Evolutionary conservation across 768 basidiomycete genomes (phyloP).

Genomic region (Coprinopsis sp.): DNA sequence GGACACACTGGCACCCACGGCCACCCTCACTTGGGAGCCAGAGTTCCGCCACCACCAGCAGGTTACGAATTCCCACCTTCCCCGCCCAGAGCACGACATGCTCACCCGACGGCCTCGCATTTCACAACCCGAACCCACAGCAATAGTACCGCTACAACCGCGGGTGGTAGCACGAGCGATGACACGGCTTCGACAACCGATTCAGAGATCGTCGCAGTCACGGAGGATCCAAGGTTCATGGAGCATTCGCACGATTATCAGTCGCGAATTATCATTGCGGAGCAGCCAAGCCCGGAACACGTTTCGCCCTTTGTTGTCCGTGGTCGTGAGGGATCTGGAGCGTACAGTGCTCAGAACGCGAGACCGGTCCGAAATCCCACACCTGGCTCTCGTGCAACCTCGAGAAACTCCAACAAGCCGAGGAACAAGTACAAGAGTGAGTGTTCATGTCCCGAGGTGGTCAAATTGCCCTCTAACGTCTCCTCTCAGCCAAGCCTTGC

Average conservation of each 20-base stretch:
- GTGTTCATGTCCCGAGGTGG: conserved; percentile 12
- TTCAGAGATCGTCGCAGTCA: conserved; percentile 25
- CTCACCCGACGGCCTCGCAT: background rate
- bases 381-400: conserved; percentile 13
- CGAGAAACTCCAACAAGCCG: conserved; percentile 26
- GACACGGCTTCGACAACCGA: conserved; percentile 10
- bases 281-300: conserved; percentile 6
- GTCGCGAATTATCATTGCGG: conserved; percentile 26
- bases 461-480: background rate
- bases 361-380: no score
- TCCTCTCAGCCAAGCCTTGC: conserved; percentile 53
- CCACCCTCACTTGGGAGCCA: no score
- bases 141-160: background rate
- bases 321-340: no score
- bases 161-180: background rate
- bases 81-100: background rate
- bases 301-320: conserved; percentile 1
- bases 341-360: no score
- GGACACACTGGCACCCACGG: no score
- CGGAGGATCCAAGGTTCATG: conserved; percentile 35
- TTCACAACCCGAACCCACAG: background rate
- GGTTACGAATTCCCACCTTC: background rate
- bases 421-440: conserved; percentile 42
- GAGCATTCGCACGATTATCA: conserved; percentile 38
- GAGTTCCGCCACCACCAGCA: no score